Conservation (phyloP, 345 rosid species). For the Euphorbia peplus region DNA sequence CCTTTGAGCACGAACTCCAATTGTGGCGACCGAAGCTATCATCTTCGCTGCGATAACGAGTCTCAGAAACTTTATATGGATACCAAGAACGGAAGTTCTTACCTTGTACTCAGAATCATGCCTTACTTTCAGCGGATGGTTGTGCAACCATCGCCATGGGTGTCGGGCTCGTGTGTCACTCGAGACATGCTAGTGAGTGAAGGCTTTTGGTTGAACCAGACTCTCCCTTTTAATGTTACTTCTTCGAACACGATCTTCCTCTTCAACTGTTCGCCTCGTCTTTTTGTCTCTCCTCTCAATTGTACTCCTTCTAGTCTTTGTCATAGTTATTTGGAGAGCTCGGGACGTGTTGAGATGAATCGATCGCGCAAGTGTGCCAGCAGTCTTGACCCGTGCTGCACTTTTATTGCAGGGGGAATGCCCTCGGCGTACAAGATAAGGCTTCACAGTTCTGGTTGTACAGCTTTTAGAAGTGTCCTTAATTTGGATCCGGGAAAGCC, state of each 20-base stretch:
- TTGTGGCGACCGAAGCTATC: slow-evolving; percentile 51
- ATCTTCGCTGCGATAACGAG: slow-evolving; percentile 39
- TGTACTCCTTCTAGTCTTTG: slow-evolving; percentile 60
- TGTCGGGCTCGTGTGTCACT: slow-evolving; percentile 36
- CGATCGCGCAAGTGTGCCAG: slow-evolving; percentile 42
- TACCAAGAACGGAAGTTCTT: slow-evolving; percentile 49
- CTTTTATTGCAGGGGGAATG: slow-evolving; percentile 56
- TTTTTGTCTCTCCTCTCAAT: slow-evolving; percentile 54
- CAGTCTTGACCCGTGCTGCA: slow-evolving; percentile 45
- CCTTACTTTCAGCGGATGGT: slow-evolving; percentile 42
- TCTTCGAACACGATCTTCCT: slow-evolving; percentile 58
- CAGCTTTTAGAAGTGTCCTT: slow-evolving; percentile 54
- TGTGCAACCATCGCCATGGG: slow-evolving; percentile 50
- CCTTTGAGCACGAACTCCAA: slow-evolving; percentile 53
- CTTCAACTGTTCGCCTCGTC: slow-evolving; percentile 59
- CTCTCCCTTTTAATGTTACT: slow-evolving; percentile 60
- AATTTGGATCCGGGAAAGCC: slow-evolving; percentile 41
- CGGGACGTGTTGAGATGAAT: slow-evolving; percentile 35
- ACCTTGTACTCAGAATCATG: slow-evolving; percentile 41
- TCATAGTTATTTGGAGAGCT: slow-evolving; percentile 47
- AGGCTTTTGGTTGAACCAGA: slow-evolving; percentile 48
- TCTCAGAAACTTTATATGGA: slow-evolving; percentile 46
- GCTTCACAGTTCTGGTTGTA: slow-evolving; percentile 61
- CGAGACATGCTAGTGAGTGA: slow-evolving; percentile 44
- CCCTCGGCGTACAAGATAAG: slow-evolving; percentile 63